Evolutionary conservation across 495 filamentous ascomycete species (phyloP), one percentile per base, ranked within the genome.

Genomic region (Podospora appendiculata): DNA sequence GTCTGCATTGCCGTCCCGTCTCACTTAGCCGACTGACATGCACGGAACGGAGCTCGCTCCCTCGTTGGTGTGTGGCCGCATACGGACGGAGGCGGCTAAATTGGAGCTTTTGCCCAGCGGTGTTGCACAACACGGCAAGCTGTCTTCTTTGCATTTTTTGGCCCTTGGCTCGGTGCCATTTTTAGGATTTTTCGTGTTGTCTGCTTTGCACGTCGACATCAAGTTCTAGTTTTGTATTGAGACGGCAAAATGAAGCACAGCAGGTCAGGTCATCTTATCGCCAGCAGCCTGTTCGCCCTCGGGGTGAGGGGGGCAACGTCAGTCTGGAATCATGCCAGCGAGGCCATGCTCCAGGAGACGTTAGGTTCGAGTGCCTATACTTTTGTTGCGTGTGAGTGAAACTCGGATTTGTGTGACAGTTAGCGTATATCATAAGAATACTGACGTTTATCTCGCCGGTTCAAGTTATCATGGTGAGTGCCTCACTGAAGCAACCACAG

Each of bases 311-410:
- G 33, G 18, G 39, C 12, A 16, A n/a, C 39, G n/a, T 12, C 8
- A 14, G 56, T 51, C 38, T 75, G 70, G 73, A 59, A 67, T 25
- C 67, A 71, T 56, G 57, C 56, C 1, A 63, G 55, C 32, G 64
- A 65, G 19, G 47, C 60, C 12, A 55, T 63, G 6, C 63, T 75
- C 14, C 61, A 64, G 19, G 57, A 59, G 12, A 60, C 60, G 8
- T 56, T 74, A 36, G 52, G 58, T 17, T 58, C 60, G 9, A 62
- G 70, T 36, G 66, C 69, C 6, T 59, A 71, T 44, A 66, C 60
- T 3, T 55, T 74, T 13, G 65, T 72, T 49, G 70, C 72, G 44
- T 75, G 70, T 70, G 64, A 68, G 70, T 52, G 14, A 4, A 80
- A 48, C 1, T n/a, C 19, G 41, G 4, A 12, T 9, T 19, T 36